A percentile compares a stretch with the other conserved stretches of the same genome.
Evolutionary conservation across 179 eudicot genomes (phyloP).

Genomic region (Carnegiea gigantea): DNA sequence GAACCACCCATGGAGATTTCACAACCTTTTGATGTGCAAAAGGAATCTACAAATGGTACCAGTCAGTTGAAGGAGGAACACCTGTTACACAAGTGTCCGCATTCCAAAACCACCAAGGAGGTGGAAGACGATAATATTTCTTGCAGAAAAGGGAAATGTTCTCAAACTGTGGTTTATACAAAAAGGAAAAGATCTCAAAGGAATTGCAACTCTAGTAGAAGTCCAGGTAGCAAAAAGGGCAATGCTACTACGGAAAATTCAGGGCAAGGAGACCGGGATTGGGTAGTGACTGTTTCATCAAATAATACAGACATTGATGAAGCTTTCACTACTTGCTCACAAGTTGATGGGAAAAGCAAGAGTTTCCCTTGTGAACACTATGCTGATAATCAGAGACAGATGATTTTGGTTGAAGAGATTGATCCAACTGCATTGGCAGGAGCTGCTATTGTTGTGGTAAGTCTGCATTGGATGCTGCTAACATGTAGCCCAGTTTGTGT

Average conservation of each 20-base stretch:
- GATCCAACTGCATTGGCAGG: constrained; percentile 11
- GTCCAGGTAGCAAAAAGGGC: constrained; percentile 20
- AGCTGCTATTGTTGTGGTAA: constrained; percentile 34
- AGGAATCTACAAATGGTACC: constrained; percentile 9
- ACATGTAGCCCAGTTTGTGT: background rate
- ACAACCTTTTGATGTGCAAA: constrained; percentile 12
- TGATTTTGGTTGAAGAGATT: constrained; percentile 19
- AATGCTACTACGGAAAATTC: constrained; percentile 25
- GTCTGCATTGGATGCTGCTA: background rate
- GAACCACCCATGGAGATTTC: background rate
- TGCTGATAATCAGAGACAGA: constrained; percentile 32
- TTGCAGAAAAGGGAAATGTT: constrained; percentile 18
- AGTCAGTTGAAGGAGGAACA: constrained; percentile 5
- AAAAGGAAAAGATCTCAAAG: constrained; percentile 33
- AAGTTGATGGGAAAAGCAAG: constrained; percentile 24
- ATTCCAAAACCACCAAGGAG: constrained; percentile 14
- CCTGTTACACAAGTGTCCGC: background rate
- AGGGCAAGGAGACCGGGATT: constrained; percentile 18
- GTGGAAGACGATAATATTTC: constrained; percentile 9
- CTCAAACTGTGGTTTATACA: constrained; percentile 31
- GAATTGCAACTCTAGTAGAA: constrained; percentile 16
- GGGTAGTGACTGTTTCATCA: constrained; percentile 23
- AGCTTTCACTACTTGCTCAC: constrained; percentile 18
- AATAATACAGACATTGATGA: constrained; percentile 30
- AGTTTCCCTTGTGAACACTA: constrained; percentile 6